Percentiles rank a stretch among this genome's conserved stretches.
These are phyloP conservation scores for Sclerotinia trifoliorum DNA, from an alignment of 2,329 filamentous ascomycete genomes.

Conservation along the genomic window DNA sequence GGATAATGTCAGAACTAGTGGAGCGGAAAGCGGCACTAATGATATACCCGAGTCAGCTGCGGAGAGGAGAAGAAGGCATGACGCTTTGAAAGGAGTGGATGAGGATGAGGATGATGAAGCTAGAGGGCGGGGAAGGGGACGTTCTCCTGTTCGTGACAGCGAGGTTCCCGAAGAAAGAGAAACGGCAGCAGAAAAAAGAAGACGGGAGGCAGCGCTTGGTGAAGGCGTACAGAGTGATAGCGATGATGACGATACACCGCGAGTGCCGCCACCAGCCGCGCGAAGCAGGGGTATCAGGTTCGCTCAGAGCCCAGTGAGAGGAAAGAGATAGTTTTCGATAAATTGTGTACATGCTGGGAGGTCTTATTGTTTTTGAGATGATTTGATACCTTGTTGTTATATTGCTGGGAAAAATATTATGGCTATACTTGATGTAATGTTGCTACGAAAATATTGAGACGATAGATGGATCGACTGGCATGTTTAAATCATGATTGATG, in stretches of 20 bases:
- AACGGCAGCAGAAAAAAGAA: slow-evolving; percentile 70
- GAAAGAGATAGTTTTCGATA: slow-evolving; percentile 17
- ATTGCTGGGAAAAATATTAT: slow-evolving; percentile 3
- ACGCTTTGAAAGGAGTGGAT: slow-evolving; percentile 47
- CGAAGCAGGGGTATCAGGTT: slow-evolving; percentile 39
- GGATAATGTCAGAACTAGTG: neutral
- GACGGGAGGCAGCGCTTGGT: slow-evolving; percentile 72
- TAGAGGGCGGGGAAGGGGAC: slow-evolving; percentile 35
- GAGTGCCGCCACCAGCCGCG: slow-evolving; percentile 36
- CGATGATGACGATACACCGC: slow-evolving; percentile 38
- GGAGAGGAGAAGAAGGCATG: slow-evolving; percentile 65
- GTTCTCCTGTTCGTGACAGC: slow-evolving; percentile 39
- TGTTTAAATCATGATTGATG: slow-evolving; percentile 5
- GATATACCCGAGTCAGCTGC: slow-evolving; percentile 26
- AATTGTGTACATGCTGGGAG: neutral
- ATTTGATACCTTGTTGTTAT: neutral
- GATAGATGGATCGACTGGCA: slow-evolving; percentile 10
- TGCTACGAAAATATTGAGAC: slow-evolving; percentile 4
- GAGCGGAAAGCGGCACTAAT: neutral
- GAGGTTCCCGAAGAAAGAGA: slow-evolving; percentile 44
- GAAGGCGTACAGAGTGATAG: slow-evolving; percentile 43
- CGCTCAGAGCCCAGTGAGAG: slow-evolving; percentile 39
- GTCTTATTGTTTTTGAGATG: slow-evolving; percentile 1
- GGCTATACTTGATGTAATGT: slow-evolving; percentile 12
- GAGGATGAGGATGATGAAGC: slow-evolving; percentile 41